A percentile compares a stretch with the other conserved stretches of the same genome.
phyloP scores from a whole-genome alignment of 768 basidiomycete genomes.

The Tricholomella constricta region DNA sequence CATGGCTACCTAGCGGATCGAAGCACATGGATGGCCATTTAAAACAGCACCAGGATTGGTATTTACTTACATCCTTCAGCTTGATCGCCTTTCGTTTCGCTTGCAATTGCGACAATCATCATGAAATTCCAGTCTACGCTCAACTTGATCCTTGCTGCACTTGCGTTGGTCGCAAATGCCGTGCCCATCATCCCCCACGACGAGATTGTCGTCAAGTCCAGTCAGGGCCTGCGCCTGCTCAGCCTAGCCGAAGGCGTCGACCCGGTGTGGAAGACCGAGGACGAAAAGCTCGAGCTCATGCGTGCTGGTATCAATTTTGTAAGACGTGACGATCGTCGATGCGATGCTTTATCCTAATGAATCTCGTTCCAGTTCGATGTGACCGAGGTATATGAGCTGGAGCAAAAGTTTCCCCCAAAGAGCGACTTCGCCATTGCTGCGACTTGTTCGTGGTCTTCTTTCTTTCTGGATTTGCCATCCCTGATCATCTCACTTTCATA shows the following conservation, averaged over 20 bases:
- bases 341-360: neutral
- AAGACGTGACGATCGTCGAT: slow-evolving; percentile 8
- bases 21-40: neutral
- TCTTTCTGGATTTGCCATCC: neutral
- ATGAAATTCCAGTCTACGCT: slow-evolving; percentile 24
- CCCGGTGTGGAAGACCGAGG: slow-evolving; percentile 44
- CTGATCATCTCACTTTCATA: slow-evolving; percentile 9
- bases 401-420: slow-evolving; percentile 24
- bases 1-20: neutral
- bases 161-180: slow-evolving; percentile 26
- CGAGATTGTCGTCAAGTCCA: slow-evolving; percentile 35
- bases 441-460: slow-evolving; percentile 25
- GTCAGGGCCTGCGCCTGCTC: slow-evolving; percentile 37
- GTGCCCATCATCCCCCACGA: slow-evolving; percentile 33
- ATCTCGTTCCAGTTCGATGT: slow-evolving; percentile 37
- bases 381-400: slow-evolving; percentile 39
- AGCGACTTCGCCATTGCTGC: slow-evolving; percentile 24
- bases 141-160: slow-evolving; percentile 20
- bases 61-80: neutral
- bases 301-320: slow-evolving; percentile 38
- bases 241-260: slow-evolving; percentile 37
- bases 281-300: slow-evolving; percentile 37
- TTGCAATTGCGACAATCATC: neutral
- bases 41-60: neutral
- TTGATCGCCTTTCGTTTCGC: neutral